Evolutionary conservation across 2,329 filamentous ascomycete genomes (phyloP), one percentile per base, ranked within the genome.

Genomic region (Monosporascus sp.): DNA sequence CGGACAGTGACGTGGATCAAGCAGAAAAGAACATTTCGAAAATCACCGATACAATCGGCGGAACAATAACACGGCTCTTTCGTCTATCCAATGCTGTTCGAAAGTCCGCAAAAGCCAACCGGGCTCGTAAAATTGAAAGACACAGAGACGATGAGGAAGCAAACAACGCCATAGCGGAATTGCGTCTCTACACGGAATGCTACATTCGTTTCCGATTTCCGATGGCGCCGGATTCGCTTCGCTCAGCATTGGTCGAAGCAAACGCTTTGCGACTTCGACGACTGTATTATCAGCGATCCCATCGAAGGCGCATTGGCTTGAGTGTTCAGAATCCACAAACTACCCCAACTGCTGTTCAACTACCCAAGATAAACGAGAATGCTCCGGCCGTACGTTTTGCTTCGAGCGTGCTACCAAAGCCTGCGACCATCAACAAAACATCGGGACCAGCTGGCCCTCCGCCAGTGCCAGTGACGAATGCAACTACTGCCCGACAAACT

Each of bases 1-100:
- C 51, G 14, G 54, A 56, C 14, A 56, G 54, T 36, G 54, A 56
- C 8, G 18, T 48, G 5, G 48, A 56, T 76, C 49, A 38, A 27
- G 54, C 25, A 49, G 56, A 51, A 54, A 41, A 58, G 9, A 63
- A 63, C 48, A 56, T 61, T 48, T 60, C 46, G 39, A 57, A 55
- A 38, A 62, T 66, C 51, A 63, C 41, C 41, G 50, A 51, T 8
- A 51, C 50, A 50, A 63, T 66, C 50, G 56, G 56, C 49, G 62
- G 61, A 53, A 66, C 63, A 39, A 14, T 66, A 46, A 64, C 63
- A 45, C 62, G 58, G 54, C 64, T 66, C 56, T 63, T 60, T 52
- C 62, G 59, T 57, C 49, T 66, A 41, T 64, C 62, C 50, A 66
- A 66, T 27, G 59, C 62, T 25, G 51, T 62, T 56, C 61, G 59